Conservation (phyloP, 2,329 filamentous ascomycete genomes). For the Exophiala calicioides region DNA sequence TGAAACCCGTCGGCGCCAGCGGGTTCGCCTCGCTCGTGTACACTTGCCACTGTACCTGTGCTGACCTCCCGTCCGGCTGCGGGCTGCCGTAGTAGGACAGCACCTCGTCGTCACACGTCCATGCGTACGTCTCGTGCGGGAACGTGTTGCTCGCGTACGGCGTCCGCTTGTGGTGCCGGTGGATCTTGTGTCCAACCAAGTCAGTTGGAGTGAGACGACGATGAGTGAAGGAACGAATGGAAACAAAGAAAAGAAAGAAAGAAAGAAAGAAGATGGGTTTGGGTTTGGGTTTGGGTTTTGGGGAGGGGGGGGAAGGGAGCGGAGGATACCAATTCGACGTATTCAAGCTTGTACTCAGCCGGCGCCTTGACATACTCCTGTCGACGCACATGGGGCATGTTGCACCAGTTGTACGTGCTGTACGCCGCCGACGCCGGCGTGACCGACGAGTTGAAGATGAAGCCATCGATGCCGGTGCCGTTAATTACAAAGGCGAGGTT, state of each 20-base stretch:
- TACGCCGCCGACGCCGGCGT: constrained; percentile 57
- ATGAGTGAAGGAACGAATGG: not conserved
- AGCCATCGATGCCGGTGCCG: constrained; percentile 67
- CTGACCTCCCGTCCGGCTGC: constrained; percentile 46
- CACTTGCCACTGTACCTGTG: constrained; percentile 65
- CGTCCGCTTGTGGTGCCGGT: constrained; percentile 82
- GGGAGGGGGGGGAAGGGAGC: too few species aligned
- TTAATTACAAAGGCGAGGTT: constrained; percentile 60
- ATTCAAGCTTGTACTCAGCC: constrained; percentile 64
- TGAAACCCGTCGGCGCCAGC: constrained; percentile 65
- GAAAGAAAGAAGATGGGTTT: not conserved
- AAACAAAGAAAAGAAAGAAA: not conserved
- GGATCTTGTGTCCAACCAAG: constrained; percentile 54
- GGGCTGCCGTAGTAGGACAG: constrained; percentile 70
- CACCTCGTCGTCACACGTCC: constrained; percentile 70
- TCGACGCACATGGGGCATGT: constrained; percentile 79
- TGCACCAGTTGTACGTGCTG: constrained; percentile 76
- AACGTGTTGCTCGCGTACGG: constrained; percentile 78
- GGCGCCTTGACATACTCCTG: constrained; percentile 62
- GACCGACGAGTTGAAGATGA: constrained; percentile 68
- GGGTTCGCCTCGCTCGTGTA: constrained; percentile 66
- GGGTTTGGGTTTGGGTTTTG: too few species aligned
- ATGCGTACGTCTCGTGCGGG: constrained; percentile 69
- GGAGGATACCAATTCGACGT: constrained; percentile 77
- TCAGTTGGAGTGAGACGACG: not conserved